Conservation (phyloP, 805 yeast genomes). For the Metschnikowia amazonensis region DNA sequence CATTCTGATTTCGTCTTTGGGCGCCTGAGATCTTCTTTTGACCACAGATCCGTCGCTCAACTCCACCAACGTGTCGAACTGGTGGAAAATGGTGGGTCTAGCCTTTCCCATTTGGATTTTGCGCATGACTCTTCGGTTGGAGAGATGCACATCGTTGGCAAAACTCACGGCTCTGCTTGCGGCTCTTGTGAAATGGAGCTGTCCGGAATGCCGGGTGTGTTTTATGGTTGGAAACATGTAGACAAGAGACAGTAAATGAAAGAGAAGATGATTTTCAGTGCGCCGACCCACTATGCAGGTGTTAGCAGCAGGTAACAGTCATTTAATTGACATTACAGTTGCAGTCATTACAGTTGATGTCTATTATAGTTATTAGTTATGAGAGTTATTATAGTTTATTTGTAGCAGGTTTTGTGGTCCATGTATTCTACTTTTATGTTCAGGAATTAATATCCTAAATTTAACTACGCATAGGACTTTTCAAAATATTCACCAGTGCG, state of each 20-base stretch:
- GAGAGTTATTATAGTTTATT: too few species aligned
- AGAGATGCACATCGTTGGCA: conserved; percentile 40
- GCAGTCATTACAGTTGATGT: too few species aligned
- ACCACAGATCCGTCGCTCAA: conserved; percentile 92
- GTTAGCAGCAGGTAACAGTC: too few species aligned
- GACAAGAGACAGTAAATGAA: too few species aligned
- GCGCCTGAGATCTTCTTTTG: conserved; percentile 77
- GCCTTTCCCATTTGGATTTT: conserved; percentile 78
- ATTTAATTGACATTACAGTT: too few species aligned
- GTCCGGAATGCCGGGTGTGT: conserved; percentile 2
- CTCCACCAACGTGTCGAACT: conserved; percentile 85
- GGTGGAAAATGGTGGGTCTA: conserved; percentile 89
- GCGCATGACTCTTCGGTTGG: conserved; percentile 57
- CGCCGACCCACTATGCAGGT: too few species aligned
- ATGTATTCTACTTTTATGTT: too few species aligned
- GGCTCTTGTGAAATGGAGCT: conserved; percentile 11
- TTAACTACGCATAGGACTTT: too few species aligned
- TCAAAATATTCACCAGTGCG: too few species aligned
- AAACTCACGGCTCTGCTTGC: conserved; percentile 18
- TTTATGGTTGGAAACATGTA: conserved; percentile 3
- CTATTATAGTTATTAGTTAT: too few species aligned
- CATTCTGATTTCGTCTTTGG: conserved; percentile 80
- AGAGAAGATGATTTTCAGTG: neutral
- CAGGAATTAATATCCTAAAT: too few species aligned
- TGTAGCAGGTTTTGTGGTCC: too few species aligned